Conservation (phyloP, 2,329 filamentous ascomycete genomes). For the Coniochaeta sp. region DNA sequence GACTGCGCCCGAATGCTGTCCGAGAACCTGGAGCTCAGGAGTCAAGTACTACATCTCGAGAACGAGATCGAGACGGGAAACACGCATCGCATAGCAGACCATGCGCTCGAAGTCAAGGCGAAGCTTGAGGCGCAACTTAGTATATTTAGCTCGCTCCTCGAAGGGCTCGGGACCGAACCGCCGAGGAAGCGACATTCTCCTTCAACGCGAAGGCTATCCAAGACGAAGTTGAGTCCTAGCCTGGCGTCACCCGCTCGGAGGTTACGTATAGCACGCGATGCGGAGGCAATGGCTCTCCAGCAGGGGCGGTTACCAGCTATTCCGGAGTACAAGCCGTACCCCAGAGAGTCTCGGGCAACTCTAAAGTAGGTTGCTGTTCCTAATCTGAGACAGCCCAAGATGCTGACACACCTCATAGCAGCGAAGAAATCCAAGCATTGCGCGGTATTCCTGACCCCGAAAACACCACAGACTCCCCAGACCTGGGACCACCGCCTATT, state of each 20-base stretch:
- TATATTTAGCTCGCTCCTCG: conserved; percentile 62
- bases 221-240: conserved; percentile 39
- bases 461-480: conserved; percentile 54
- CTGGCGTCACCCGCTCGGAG: conserved; percentile 33
- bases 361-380: conserved; percentile 49
- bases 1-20: conserved; percentile 67
- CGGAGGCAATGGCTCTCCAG: conserved; percentile 40
- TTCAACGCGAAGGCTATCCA: conserved; percentile 31
- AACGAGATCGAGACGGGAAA: conserved; percentile 57
- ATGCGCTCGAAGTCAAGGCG: conserved; percentile 61
- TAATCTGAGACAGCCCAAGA: not conserved
- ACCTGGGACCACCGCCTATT: conserved; percentile 57
- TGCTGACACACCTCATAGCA: conserved; percentile 33
- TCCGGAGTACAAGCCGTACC: conserved; percentile 60
- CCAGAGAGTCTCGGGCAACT: conserved; percentile 58
- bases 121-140: conserved; percentile 65
- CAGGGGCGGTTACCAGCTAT: conserved; percentile 59
- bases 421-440: conserved; percentile 56
- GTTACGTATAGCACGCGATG: conserved; percentile 45
- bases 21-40: conserved; percentile 70
- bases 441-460: conserved; percentile 32
- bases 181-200: conserved; percentile 40
- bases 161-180: conserved; percentile 55
- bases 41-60: conserved; percentile 63
- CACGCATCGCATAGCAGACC: conserved; percentile 52